Conservation (phyloP, 495 filamentous ascomycete genomes). For the Trichoderma gamsii region DNA sequence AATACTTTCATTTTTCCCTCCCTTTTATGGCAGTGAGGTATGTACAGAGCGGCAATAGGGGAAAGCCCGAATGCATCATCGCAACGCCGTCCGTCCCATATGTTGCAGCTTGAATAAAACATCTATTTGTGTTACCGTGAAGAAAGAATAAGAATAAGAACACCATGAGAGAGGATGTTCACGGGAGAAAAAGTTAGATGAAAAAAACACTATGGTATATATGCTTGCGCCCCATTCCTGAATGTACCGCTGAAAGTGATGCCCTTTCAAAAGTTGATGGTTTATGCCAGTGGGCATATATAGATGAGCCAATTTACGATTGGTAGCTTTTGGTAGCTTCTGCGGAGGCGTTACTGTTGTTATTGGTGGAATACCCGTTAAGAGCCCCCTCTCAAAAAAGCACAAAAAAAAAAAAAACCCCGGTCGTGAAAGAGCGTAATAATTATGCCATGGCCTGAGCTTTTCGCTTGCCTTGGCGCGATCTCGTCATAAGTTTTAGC, state of each 20-base stretch:
- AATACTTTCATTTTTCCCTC: no score
- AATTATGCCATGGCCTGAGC: conserved; percentile 14
- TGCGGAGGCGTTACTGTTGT: not conserved
- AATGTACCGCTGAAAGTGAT: not conserved
- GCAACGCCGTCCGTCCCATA: no score
- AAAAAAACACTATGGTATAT: not conserved
- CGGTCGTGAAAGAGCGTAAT: not conserved
- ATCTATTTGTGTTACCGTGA: no score
- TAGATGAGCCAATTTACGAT: no score
- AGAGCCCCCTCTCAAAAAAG: not conserved
- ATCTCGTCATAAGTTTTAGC: conserved; percentile 53
- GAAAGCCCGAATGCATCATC: no score
- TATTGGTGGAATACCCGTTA: not conserved
- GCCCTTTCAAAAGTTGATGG: no score
- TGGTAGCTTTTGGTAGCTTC: not conserved
- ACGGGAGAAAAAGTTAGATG: not conserved
- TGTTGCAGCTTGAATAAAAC: no score
- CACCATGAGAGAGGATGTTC: not conserved
- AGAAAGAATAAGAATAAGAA: not conserved
- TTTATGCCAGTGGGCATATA: no score
- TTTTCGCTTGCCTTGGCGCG: conserved; percentile 39
- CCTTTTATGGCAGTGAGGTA: no score
- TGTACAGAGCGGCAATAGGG: no score
- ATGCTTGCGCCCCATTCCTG: not conserved
- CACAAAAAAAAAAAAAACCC: not conserved